Conservation (phyloP, 495 filamentous ascomycete genomes). For the Penicillium chermesinum region DNA sequence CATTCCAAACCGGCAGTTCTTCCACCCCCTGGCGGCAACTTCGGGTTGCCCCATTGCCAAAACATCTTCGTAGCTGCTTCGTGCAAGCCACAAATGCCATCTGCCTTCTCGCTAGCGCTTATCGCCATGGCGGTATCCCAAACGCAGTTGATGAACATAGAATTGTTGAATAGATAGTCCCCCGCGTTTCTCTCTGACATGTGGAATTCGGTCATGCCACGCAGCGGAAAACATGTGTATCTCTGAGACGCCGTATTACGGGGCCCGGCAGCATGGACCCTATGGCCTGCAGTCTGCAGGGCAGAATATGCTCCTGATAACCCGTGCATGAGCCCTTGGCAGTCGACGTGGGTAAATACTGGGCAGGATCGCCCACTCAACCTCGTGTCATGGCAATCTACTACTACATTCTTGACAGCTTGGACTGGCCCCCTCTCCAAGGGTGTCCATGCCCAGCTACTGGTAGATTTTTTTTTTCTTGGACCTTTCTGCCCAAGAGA, state of each 20-base stretch:
- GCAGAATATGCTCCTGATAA: constrained; percentile 15
- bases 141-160: too few species aligned
- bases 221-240: neutral
- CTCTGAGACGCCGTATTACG: constrained; percentile 1
- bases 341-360: constrained; percentile 7
- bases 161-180: too few species aligned
- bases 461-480: neutral
- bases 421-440: neutral
- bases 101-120: neutral
- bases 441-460: neutral
- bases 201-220: neutral
- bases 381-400: constrained; percentile 17
- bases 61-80: neutral
- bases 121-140: too few species aligned
- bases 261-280: constrained; percentile 11
- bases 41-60: constrained; percentile 5
- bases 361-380: constrained; percentile 1
- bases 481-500: neutral
- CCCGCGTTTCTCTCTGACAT: too few species aligned
- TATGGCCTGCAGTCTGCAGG: constrained; percentile 22
- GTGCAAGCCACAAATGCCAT: constrained; percentile 1
- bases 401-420: constrained; percentile 18
- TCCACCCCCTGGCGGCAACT: constrained; percentile 15
- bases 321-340: constrained; percentile 16
- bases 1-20: constrained; percentile 18